Evolutionary conservation across 108 stramenopile genomes (phyloP).

Genomic region (Parmales sp.): DNA sequence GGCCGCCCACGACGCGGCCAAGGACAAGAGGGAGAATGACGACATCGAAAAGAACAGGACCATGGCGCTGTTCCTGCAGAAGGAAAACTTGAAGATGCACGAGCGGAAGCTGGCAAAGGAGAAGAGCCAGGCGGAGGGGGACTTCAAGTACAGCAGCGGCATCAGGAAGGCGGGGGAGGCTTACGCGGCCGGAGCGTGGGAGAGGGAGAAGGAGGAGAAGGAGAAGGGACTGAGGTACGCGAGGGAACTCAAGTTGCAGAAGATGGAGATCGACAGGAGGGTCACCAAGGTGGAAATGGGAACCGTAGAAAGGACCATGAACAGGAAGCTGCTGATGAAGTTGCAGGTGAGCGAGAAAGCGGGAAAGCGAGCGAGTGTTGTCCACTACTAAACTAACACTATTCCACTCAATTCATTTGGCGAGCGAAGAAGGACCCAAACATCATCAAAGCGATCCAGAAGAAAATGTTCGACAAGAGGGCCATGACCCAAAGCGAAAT

Average conservation of each 20-base stretch:
- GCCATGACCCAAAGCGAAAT: neutral
- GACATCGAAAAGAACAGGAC: neutral
- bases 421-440: no score
- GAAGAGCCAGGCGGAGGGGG: neutral
- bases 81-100: constrained; percentile 4
- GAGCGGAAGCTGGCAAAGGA: neutral
- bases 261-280: neutral
- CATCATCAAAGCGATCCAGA: neutral
- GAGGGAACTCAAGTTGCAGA: neutral
- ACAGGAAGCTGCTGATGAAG: neutral
- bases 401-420: neutral
- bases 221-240: constrained; percentile 7
- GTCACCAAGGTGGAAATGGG: constrained; percentile 8
- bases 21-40: constrained; percentile 7
- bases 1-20: neutral
- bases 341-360: neutral
- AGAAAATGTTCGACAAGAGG: constrained; percentile 9
- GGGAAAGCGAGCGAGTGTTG: no score
- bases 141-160: neutral
- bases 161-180: constrained; percentile 10
- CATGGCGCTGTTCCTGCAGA: constrained; percentile 9
- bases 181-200: neutral
- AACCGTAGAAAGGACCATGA: neutral
- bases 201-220: constrained; percentile 7
- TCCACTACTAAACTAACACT: no score